Evolutionary conservation across 805 yeast genomes (phyloP).

Genomic region (Kazachstania kunashirensis): DNA sequence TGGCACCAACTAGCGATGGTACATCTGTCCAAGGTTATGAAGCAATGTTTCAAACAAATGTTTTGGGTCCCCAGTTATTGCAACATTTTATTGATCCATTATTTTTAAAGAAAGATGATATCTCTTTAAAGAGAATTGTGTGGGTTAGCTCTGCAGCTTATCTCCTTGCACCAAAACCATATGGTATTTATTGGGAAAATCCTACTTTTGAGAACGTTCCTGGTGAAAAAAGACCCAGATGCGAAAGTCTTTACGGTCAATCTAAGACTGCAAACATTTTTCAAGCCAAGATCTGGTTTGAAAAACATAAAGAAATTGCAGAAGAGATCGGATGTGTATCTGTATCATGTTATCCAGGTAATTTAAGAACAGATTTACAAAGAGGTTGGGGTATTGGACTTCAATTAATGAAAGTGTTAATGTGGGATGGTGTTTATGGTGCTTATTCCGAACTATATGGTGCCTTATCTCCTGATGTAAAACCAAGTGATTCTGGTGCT

Average conservation of each 20-base stretch:
- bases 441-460: slow-evolving; percentile 33
- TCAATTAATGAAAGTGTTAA: slow-evolving; percentile 9
- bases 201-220: slow-evolving; percentile 19
- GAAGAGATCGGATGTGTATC: slow-evolving; percentile 27
- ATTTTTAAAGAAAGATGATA: slow-evolving; percentile 28
- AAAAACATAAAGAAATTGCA: slow-evolving; percentile 16
- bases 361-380: slow-evolving; percentile 25
- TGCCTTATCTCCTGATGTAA: slow-evolving; percentile 30
- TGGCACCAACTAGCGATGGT: slow-evolving; percentile 22
- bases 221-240: slow-evolving; percentile 13
- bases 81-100: slow-evolving; percentile 32
- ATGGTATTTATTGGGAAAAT: slow-evolving; percentile 29
- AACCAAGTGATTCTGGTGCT: slow-evolving; percentile 24
- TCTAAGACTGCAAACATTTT: slow-evolving; percentile 32
- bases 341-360: slow-evolving; percentile 32
- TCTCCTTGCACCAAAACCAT: slow-evolving; percentile 17
- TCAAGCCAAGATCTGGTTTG: slow-evolving; percentile 31
- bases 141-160: slow-evolving; percentile 34
- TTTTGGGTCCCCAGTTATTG: slow-evolving; percentile 31
- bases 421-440: slow-evolving; percentile 25
- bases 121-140: slow-evolving; percentile 28
- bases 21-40: slow-evolving; percentile 31
- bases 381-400: slow-evolving; percentile 19
- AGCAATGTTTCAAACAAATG: slow-evolving; percentile 32
- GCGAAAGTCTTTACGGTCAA: slow-evolving; percentile 28